Percentiles rank a stretch among this genome's conserved stretches.
These are phyloP conservation scores for Schizochytrium sp. DNA, from an alignment of 108 stramenopile genomes.

Conservation along the genomic window DNA sequence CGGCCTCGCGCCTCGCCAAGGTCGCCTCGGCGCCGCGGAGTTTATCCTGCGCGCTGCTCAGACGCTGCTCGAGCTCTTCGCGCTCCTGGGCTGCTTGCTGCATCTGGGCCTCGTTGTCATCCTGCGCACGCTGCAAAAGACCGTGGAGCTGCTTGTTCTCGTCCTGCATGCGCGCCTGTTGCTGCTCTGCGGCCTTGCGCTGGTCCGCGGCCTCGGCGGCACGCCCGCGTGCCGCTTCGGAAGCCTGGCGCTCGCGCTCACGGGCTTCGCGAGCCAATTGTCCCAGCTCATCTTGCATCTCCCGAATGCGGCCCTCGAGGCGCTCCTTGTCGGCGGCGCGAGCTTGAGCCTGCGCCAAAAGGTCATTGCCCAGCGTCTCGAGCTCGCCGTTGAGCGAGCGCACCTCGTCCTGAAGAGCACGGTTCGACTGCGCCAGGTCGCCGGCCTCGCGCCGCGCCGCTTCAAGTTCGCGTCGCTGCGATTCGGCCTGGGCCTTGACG, in stretches of 20 bases:
- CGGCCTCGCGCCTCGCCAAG: not conserved
- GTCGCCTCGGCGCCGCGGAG: not conserved
- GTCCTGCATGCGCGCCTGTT: not conserved
- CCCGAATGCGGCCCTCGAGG: not conserved
- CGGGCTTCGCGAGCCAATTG: not conserved
- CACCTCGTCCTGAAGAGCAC: not conserved
- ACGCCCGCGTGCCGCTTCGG: not conserved
- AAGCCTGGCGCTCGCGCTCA: not conserved
- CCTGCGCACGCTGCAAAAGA: not conserved
- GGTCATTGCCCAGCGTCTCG: constrained; percentile 13
- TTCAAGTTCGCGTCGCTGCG: not conserved
- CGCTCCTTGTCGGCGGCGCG: not conserved
- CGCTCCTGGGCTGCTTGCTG: not conserved
- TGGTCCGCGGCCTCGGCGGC: not conserved
- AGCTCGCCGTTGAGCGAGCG: not conserved
- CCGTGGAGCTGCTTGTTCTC: not conserved
- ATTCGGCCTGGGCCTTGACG: not conserved
- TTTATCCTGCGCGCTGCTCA: not conserved
- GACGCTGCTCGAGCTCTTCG: not conserved
- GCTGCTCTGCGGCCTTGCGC: not conserved
- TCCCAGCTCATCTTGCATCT: not conserved
- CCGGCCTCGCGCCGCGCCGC: not conserved
- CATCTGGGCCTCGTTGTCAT: not conserved
- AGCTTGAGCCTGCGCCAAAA: not conserved
- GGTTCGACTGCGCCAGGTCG: not conserved